These are phyloP conservation scores for Boletus pseudo-olivaceus DNA, from an alignment of 768 basidiomycete species.

Conservation along the genomic window DNA sequence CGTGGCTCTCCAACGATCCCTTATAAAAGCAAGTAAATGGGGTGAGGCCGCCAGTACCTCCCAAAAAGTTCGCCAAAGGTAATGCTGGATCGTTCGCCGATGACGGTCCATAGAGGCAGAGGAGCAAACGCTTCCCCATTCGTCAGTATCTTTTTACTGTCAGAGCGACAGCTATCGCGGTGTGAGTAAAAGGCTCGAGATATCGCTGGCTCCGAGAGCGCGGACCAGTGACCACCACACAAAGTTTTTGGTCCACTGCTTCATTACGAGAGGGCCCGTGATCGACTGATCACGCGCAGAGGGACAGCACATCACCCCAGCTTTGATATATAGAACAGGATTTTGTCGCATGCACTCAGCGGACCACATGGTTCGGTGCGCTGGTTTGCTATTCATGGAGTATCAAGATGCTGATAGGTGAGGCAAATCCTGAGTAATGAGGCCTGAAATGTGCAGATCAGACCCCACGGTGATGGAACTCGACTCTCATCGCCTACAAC, in stretches of 20 bases:
- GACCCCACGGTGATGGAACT: background rate
- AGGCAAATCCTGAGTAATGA: background rate
- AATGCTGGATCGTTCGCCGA: background rate
- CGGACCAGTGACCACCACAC: background rate
- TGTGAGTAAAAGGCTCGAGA: background rate
- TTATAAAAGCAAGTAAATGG: constrained; percentile 6
- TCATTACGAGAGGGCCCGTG: too few relatives aligned
- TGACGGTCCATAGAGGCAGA: background rate
- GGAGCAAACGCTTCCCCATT: constrained; percentile 6
- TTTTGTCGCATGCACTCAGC: background rate
- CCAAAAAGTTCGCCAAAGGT: background rate
- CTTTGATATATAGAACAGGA: background rate
- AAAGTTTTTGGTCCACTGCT: background rate
- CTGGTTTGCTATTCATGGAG: background rate
- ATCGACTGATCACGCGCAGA: background rate
- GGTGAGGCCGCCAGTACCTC: background rate
- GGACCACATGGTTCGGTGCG: background rate
- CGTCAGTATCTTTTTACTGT: background rate
- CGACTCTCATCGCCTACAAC: background rate
- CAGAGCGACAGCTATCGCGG: too few relatives aligned
- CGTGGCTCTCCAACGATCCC: background rate
- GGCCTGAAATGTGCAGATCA: background rate
- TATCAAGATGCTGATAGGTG: background rate
- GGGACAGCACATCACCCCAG: background rate
- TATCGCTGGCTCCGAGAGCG: background rate